Conservation (phyloP, 257 asterid species). For the Lycium ferocissimum region DNA sequence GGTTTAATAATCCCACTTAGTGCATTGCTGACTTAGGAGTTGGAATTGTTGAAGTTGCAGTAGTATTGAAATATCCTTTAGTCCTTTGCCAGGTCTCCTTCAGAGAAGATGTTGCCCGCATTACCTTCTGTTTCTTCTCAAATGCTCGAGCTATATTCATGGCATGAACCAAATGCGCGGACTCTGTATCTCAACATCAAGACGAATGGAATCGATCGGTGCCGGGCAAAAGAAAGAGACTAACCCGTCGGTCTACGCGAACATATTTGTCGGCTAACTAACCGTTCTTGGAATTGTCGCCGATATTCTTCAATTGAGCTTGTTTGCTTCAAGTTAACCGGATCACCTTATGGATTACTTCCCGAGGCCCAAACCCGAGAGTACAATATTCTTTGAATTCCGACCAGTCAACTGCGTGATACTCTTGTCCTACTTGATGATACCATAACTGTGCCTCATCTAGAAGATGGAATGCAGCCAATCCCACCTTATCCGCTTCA, state of each 20-base stretch:
- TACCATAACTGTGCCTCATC: too few relatives aligned
- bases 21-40: too few relatives aligned
- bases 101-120: background rate
- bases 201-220: background rate
- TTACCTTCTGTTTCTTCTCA: background rate
- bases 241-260: background rate
- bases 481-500: too few relatives aligned
- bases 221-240: too few relatives aligned
- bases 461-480: too few relatives aligned
- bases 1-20: too few relatives aligned
- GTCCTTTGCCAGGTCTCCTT: background rate
- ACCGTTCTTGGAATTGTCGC: background rate
- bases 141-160: background rate
- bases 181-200: constrained; percentile 12
- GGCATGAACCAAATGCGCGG: background rate
- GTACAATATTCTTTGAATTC: background rate
- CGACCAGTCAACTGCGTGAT: background rate
- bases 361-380: background rate
- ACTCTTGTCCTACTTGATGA: too few relatives aligned
- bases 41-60: too few relatives aligned
- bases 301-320: background rate
- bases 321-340: background rate
- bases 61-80: background rate
- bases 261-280: background rate
- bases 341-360: background rate